Evolutionary conservation across 2,329 filamentous ascomycete genomes (phyloP).

Genomic region (Stemphylium vesicarium): DNA sequence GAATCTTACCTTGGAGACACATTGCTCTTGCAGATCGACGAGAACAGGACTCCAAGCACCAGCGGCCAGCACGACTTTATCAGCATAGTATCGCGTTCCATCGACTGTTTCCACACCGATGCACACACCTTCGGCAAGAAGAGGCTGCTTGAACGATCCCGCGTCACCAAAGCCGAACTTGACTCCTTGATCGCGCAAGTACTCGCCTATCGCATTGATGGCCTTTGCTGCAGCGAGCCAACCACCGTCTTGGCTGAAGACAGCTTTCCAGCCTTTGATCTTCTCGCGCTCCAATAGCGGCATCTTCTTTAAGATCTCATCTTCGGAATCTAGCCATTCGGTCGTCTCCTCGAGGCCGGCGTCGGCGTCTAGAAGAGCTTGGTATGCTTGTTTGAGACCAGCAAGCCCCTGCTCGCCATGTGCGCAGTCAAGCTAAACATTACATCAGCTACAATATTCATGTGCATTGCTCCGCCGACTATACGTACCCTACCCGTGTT

Average conservation of each 20-base stretch:
- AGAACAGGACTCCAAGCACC: constrained; percentile 40
- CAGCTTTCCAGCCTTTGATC: constrained; percentile 56
- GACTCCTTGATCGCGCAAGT: constrained; percentile 49
- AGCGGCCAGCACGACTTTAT: constrained; percentile 55
- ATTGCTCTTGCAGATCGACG: constrained; percentile 39
- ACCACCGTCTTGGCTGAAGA: constrained; percentile 54
- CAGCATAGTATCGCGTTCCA: constrained; percentile 51
- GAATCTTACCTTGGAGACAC: constrained; percentile 60
- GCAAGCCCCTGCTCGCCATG: constrained; percentile 49
- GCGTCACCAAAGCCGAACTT: constrained; percentile 52
- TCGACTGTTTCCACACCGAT: constrained; percentile 52
- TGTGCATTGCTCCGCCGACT: neutral
- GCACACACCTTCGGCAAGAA: constrained; percentile 49
- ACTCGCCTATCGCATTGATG: constrained; percentile 55
- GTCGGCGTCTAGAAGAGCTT: constrained; percentile 43
- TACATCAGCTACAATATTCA: neutral
- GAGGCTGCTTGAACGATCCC: constrained; percentile 54
- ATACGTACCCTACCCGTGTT: constrained; percentile 48
- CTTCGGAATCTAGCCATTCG: constrained; percentile 54
- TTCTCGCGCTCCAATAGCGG: constrained; percentile 51
- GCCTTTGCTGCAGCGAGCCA: constrained; percentile 58
- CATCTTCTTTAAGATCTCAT: constrained; percentile 52
- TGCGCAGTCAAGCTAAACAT: constrained; percentile 36
- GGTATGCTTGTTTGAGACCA: constrained; percentile 44
- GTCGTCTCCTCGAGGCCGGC: constrained; percentile 48